Base-by-base conservation (phyloP, 2,329 filamentous ascomycete species). In the Huntiella bhutanensis region DNA sequence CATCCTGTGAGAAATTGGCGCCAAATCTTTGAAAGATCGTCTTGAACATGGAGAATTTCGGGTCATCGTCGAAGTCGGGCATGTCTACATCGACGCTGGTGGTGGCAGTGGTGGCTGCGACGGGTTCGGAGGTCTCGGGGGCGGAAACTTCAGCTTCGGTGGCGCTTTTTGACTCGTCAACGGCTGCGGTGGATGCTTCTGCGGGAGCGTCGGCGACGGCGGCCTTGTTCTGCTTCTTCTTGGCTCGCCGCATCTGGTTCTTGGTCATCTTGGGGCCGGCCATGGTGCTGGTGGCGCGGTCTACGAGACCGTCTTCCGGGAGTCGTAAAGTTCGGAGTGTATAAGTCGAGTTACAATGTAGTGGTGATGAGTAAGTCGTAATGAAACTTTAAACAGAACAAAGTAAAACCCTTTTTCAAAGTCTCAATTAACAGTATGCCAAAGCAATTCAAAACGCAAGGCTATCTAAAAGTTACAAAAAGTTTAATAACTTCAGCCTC, bases 181-280 rank as follows among this genome's bases (percentile, higher is more conserved):
- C 33, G 8, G 28, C 12, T 3, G 42, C 11, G n/a, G 41, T 10
- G 4, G 15, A 4, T 8, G 22, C 22, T 28, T 28, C 22, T 3
- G 41, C 12, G 17, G 41, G 35, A 28, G 34, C 33, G 12, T 32
- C 33, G n/a, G 37, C 45, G 22, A 32, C 45, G 12, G 74, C 63
- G 57, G 77, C 77, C 66, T 92, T 92, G 59, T 84, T 76, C 56
- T 85, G 82, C 77, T 94, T 95, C 74, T 91, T 94, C 69, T 88
- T 87, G 42, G 85, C 82, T 61, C 88, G 78, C 61, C 86, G 76
- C 68, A 87, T 80, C 64, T 93, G 85, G 64, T 95, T 95, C 69
- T 95, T 96, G 60, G 81, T 86, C 68, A 81, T 77, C 67, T 88
- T 92, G 54, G 70, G 62, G 53, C 67, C 61, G 56, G 73, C 74